Percentiles rank a stretch among this genome's conserved stretches.
These are phyloP conservation scores for Nadsonia commutata DNA, from an alignment of 1,139 yeast species.

Conservation along the genomic window DNA sequence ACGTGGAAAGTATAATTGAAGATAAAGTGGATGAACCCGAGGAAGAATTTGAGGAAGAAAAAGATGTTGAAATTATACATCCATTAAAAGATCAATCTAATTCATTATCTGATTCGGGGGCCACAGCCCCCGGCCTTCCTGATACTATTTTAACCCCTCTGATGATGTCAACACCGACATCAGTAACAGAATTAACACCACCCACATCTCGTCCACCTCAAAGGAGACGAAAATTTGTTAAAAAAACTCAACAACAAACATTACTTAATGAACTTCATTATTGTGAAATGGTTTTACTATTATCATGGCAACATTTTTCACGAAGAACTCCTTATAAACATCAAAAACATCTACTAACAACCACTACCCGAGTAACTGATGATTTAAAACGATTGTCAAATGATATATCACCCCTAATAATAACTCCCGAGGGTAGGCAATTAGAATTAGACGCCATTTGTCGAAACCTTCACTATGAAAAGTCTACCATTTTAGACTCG, in stretches of 20 bases:
- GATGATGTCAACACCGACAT: not conserved
- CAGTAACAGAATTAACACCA: not conserved
- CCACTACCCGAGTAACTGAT: not conserved
- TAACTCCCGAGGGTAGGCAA: not conserved
- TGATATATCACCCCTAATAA: not conserved
- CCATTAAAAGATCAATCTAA: too few relatives aligned
- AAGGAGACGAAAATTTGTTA: too few relatives aligned
- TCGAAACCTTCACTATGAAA: slow-evolving; percentile 22
- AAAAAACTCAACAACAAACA: not conserved
- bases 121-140: too few relatives aligned
- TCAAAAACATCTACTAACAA: not conserved
- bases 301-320: slow-evolving; percentile 12
- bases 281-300: slow-evolving; percentile 13
- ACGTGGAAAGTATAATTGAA: too few relatives aligned
- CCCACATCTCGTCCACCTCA: too few relatives aligned
- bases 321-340: slow-evolving; percentile 3
- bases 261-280: slow-evolving; percentile 11
- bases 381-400: not conserved
- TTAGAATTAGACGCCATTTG: slow-evolving; percentile 17
- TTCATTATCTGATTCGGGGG: too few relatives aligned
- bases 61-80: too few relatives aligned
- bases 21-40: not conserved
- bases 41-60: not conserved
- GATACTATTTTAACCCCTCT: too few relatives aligned
- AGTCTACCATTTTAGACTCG: slow-evolving; percentile 43